Base-by-base conservation (phyloP, 306 rosid genomes). In the Nissolia schottii region DNA sequence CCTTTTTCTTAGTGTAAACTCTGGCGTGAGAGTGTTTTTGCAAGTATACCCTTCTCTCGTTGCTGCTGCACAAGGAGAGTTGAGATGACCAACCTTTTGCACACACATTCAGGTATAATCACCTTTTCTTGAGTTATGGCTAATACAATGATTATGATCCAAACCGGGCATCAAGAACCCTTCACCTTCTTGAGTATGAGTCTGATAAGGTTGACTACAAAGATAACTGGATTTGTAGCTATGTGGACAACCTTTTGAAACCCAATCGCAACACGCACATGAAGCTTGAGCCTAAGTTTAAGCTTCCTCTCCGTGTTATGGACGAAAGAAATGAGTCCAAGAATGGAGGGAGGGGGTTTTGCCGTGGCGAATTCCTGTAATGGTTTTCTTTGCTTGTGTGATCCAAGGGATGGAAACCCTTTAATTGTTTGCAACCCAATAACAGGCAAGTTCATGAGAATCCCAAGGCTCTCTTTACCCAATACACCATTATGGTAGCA, bases 361-460 rank as follows among this genome's bases (percentile, higher is more conserved):
- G 73, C 0, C 1, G 16, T 73, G 32, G 74, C 63, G 19, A 82
- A 67, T 56, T 67, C 77, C 1, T 82, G 77, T n/a, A 77, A 69
- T 38, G 80, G 80, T 29, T 53, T 77, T 5, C 58, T 82, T 61
- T 82, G 80, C 63, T 69, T 82, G 74, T 54, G 38, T 35, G 35
- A 55, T 20, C 11, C 51, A 0, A 1, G 1, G 5, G n/a, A 5
- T 0, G 15, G 35, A 6, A 27, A 62, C 19, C 70, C 76, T 18
- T 22, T 54, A 5, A 54, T 60, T 45, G 70, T 77, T 8, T 77
- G 82, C 82, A 81, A 72, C 0, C 79, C 77, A 38, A 3, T 66
- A 13, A 81, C 59, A 2, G 77, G 85, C 1, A 77, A 77, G 62
- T 77, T 67, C 5, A 45, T 63, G 3, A 29, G 54, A 45, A 65